Evolutionary conservation across 345 rosid species (phyloP), one percentile per base, ranked within the genome.

Genomic region (Stellera chamaejasme): DNA sequence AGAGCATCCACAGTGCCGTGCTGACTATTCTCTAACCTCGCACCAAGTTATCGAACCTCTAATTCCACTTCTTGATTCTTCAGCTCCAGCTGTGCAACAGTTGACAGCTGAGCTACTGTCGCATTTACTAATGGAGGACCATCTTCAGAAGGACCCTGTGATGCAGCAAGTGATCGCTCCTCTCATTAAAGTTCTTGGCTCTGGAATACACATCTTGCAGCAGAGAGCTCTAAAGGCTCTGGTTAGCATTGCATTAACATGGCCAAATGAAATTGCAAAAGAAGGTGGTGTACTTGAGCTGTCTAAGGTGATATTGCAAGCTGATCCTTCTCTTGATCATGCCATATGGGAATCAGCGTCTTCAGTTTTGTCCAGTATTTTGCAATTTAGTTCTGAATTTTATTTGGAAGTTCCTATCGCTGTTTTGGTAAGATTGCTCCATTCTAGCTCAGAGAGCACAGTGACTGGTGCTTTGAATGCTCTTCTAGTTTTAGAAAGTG

Each of bases 181-280:
- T 5, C 81, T 94, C 28, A 66, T 87, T 56, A 79, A 88, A 71
- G 83, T 84, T 67, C 93, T 90, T 56, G 90, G 93, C 60, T 90
- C 97, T 12, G 93, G 90, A 65, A 78, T 82, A 66, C 95, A 85
- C 61, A 78, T 85, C 54, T 69, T 90, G 75, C 99, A 94, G 81
- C 97, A 94, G 80, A 94, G 89, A 79, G 96, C 96, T 56, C 87
- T 90, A 46, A 94, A 90, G 81, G 99, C 97, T 59, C 95, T 94
- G 59, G 90, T 85, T 59, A 81, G 97, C 73, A 78, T 94, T 75
- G 85, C 99, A 13, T 70, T 85, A 10, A 72, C 75, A 11, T 90
- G 97, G 95, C 93, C 99, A 43, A 90, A 87, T 60, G 99, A 87
- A 67, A 87, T 94, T 60, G 97, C 96, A 27, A 90, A 90, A 71